Evolutionary conservation across 1,284 basidiomycete genomes (phyloP).

Genomic region (Fomitiporia mediterranea): DNA sequence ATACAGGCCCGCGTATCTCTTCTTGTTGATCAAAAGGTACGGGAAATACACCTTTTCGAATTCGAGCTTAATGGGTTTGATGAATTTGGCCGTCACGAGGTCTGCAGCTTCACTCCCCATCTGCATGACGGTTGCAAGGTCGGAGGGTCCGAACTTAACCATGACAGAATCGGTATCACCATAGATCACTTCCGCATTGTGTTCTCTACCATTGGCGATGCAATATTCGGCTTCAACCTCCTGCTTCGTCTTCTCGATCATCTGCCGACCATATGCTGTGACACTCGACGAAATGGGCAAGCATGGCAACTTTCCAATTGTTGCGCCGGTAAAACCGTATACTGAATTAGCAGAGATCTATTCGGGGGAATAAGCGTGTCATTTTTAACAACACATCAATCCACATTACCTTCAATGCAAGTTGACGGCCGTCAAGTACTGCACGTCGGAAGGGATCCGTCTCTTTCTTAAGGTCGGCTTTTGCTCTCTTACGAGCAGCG

Average conservation of each 20-base stretch:
- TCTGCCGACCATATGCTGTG: constrained; percentile 92
- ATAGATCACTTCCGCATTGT: constrained; percentile 91
- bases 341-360: constrained; percentile 97
- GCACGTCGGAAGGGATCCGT: constrained; percentile 94
- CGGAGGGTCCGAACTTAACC: constrained; percentile 89
- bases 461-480: constrained; percentile 91
- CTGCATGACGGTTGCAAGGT: constrained; percentile 82
- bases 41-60: constrained; percentile 99
- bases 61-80: constrained; percentile 94
- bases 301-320: constrained; percentile 91
- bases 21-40: constrained; percentile 94
- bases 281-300: constrained; percentile 89
- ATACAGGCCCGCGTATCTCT: constrained; percentile 93
- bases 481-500: constrained; percentile 85
- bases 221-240: constrained; percentile 89
- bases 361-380: background rate
- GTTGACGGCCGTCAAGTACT: constrained; percentile 89
- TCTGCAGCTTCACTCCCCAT: constrained; percentile 92
- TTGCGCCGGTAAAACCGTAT: constrained; percentile 95
- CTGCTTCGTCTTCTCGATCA: constrained; percentile 95
- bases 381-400: background rate
- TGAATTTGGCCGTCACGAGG: constrained; percentile 87
- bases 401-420: constrained; percentile 79
- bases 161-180: constrained; percentile 98
- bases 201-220: constrained; percentile 76